These are phyloP conservation scores for Neoascochyta sp. DNA, from an alignment of 2,329 filamentous ascomycete species.

Conservation along the genomic window DNA sequence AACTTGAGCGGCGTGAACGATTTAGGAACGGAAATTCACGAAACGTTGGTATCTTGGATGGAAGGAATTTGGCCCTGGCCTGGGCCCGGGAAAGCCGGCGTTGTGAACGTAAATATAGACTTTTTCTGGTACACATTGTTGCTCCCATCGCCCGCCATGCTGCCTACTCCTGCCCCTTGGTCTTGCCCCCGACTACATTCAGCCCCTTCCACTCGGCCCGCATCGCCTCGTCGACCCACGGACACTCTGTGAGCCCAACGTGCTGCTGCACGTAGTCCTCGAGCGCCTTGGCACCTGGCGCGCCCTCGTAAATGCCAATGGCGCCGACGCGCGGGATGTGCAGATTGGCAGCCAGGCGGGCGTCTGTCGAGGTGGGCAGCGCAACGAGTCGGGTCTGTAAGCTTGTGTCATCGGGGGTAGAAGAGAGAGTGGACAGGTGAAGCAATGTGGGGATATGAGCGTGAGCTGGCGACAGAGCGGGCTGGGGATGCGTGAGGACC, in stretches of 20 bases:
- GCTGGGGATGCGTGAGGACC: slow-evolving; percentile 32
- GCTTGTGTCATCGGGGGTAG: slow-evolving; percentile 3
- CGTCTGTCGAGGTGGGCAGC: slow-evolving; percentile 58
- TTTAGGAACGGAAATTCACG: too few species aligned
- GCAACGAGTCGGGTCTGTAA: slow-evolving; percentile 55
- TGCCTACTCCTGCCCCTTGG: too few species aligned
- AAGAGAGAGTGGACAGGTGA: slow-evolving; percentile 19
- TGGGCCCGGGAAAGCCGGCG: too few species aligned
- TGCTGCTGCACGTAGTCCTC: slow-evolving; percentile 53
- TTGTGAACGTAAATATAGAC: too few species aligned
- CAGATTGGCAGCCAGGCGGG: slow-evolving; percentile 55
- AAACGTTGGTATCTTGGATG: too few species aligned
- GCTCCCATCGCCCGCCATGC: too few species aligned
- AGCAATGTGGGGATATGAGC: slow-evolving; percentile 35
- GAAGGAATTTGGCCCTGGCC: too few species aligned
- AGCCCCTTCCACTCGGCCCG: slow-evolving; percentile 44
- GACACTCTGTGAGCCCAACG: slow-evolving; percentile 52
- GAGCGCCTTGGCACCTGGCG: slow-evolving; percentile 56
- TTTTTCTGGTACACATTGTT: too few species aligned
- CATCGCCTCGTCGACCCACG: slow-evolving; percentile 54
- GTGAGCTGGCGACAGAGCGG: slow-evolving; percentile 30
- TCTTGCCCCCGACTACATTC: too few species aligned
- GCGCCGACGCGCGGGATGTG: slow-evolving; percentile 63
- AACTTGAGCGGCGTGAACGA: too few species aligned
- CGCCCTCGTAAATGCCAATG: slow-evolving; percentile 55